Conservation (phyloP, 2,329 filamentous ascomycete species). For the Pyrenochaeta sp. region DNA sequence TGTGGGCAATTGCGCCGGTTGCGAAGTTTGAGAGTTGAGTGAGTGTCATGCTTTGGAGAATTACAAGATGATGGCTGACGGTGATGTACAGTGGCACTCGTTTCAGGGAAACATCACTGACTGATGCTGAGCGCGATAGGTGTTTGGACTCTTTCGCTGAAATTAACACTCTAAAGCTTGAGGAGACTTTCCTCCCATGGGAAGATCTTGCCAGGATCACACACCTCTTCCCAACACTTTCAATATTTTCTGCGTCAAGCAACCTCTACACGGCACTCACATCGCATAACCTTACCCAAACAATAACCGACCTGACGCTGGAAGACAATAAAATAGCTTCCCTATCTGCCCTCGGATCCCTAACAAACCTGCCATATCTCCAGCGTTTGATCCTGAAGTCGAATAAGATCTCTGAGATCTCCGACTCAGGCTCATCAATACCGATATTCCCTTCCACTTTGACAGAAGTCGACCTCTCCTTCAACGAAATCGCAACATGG, state of each 20-base stretch:
- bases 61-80: slow-evolving; percentile 10
- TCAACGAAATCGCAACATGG: slow-evolving; percentile 67
- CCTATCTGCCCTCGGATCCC: slow-evolving; percentile 64
- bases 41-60: slow-evolving; percentile 39
- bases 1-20: slow-evolving; percentile 74
- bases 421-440: slow-evolving; percentile 15
- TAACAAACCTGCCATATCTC: slow-evolving; percentile 67
- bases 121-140: slow-evolving; percentile 29
- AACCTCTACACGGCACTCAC: slow-evolving; percentile 49
- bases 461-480: slow-evolving; percentile 54
- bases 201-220: slow-evolving; percentile 51
- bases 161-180: slow-evolving; percentile 58
- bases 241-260: slow-evolving; percentile 57
- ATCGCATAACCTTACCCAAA: slow-evolving; percentile 54
- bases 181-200: slow-evolving; percentile 57
- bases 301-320: slow-evolving; percentile 70
- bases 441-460: slow-evolving; percentile 44
- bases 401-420: slow-evolving; percentile 69
- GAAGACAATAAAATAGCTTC: slow-evolving; percentile 75
- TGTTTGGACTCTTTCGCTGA: slow-evolving; percentile 40
- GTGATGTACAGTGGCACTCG: slow-evolving; percentile 72
- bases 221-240: slow-evolving; percentile 65
- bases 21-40: slow-evolving; percentile 76
- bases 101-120: slow-evolving; percentile 55
- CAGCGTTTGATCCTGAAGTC: slow-evolving; percentile 71